Percentiles rank a stretch among this genome's conserved stretches.
phyloP scores from a whole-genome alignment of 1,139 yeast species.

The Yamadazyma conglobata region DNA sequence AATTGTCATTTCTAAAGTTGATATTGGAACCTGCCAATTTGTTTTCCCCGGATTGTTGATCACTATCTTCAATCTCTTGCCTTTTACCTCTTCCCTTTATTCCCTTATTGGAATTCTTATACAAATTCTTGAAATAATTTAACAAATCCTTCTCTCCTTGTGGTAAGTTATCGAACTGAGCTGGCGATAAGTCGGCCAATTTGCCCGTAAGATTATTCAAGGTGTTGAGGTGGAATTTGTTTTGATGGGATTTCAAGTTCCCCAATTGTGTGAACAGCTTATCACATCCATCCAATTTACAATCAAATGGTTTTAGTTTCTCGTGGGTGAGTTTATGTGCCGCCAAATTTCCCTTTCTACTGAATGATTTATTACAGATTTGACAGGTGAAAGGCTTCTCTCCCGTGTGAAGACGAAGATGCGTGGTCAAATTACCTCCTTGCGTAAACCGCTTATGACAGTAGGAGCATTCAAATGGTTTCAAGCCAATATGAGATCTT shows the following conservation, averaged over 20 bases:
- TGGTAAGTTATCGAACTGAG: slow-evolving; percentile 50
- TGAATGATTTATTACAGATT: slow-evolving; percentile 68
- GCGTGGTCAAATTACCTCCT: slow-evolving; percentile 89
- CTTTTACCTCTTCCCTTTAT: slow-evolving; percentile 82
- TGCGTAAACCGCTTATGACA: slow-evolving; percentile 86
- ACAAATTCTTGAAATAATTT: slow-evolving; percentile 72
- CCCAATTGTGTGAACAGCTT: slow-evolving; percentile 90
- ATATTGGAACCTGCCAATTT: slow-evolving; percentile 4
- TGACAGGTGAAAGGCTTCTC: slow-evolving; percentile 84
- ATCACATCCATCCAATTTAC: slow-evolving; percentile 77
- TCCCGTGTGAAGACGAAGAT: slow-evolving; percentile 84
- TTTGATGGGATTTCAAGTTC: slow-evolving; percentile 90
- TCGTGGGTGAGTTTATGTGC: slow-evolving; percentile 84
- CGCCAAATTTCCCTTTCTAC: slow-evolving; percentile 85
- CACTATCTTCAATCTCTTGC: slow-evolving; percentile 1
- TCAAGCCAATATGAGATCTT: slow-evolving; percentile 72
- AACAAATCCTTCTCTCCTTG: slow-evolving; percentile 64
- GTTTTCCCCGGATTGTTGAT: not conserved
- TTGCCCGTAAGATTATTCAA: slow-evolving; percentile 61
- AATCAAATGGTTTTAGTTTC: slow-evolving; percentile 72
- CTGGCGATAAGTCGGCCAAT: slow-evolving; percentile 53
- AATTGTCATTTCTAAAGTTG: slow-evolving; percentile 2
- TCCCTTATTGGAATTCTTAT: slow-evolving; percentile 86
- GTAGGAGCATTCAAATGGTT: slow-evolving; percentile 74
- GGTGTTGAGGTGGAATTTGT: slow-evolving; percentile 76